Conservation (phyloP, 371 early-diverging fungal genomes). For the Circinella minor region DNA sequence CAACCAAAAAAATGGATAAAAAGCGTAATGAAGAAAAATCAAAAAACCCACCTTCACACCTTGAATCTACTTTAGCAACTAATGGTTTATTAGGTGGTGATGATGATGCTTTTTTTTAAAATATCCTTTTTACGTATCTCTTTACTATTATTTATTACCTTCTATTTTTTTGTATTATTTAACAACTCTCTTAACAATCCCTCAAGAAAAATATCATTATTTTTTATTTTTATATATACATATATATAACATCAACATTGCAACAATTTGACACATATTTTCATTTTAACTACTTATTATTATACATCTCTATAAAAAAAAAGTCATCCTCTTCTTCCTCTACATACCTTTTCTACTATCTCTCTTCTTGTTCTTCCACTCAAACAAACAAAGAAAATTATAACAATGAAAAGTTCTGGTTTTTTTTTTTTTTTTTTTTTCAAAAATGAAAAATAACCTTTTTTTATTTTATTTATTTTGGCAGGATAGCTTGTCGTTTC, state of each 20-base stretch:
- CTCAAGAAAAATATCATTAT: too few relatives aligned
- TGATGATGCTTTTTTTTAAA: constrained; percentile 19
- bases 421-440: neutral
- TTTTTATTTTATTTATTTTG: neutral
- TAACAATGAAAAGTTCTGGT: neutral
- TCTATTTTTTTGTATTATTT: neutral
- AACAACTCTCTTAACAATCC: neutral
- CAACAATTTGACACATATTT: constrained; percentile 30
- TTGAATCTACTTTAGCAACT: constrained; percentile 41
- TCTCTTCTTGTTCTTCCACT: neutral
- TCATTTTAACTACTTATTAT: constrained; percentile 37
- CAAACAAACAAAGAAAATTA: neutral
- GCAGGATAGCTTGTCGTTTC: constrained; percentile 1
- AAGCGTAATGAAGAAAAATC: constrained; percentile 43
- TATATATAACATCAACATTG: neutral
- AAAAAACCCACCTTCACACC: constrained; percentile 34
- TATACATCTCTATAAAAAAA: neutral
- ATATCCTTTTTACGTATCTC: constrained; percentile 11
- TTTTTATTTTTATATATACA: too few relatives aligned
- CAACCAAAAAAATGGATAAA: constrained; percentile 50
- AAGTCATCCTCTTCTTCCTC: neutral
- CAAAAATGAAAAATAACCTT: neutral
- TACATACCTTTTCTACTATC: neutral
- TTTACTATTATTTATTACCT: neutral
- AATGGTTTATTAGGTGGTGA: constrained; percentile 31